Base-by-base conservation (phyloP, 495 filamentous ascomycete species). In the Opeltia flavorubescens region DNA sequence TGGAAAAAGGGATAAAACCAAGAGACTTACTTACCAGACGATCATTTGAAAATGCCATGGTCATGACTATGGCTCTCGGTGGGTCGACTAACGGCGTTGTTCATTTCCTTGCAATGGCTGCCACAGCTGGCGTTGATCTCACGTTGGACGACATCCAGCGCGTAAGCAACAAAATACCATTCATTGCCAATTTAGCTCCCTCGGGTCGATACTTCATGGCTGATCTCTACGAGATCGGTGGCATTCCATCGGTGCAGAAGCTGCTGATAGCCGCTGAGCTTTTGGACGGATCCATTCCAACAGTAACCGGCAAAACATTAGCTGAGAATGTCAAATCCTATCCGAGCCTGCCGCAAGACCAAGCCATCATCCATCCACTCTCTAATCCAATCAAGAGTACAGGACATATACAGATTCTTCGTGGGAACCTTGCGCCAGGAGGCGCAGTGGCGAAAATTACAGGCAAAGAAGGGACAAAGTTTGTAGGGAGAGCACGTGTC, bases 381-480 rank as follows among this genome's bases (percentile, higher is more conserved):
- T 64, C 70, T 40, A 76, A 88, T 59, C 91, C 91, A 15, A 94
- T 95, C 68, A 95, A 95, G 62, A 40, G 67, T 1, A 85, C 81
- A 8, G 91, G 91, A 33, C 91, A 98, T 60, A 68, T 98, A 40
- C 86, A 91, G 57, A 84, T 98, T 41, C 74, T 98, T 8, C 74
- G 74, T 41, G 91, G 91, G 30, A 95, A 95, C 63, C 76, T 98
- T 30, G 84, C 89, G 2, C 91, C 91, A 1, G 83, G 82, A 28
- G 91, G 91, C 28, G 83, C 91, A 7, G 91, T 98, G 2, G 89
- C 91, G 50, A 98, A 98, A 68, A 98, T 98, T 61, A 98, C 91
- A 0, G 91, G 91, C 17, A 95, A 95, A 61, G 91, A 98, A 63
- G 91, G 91, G 4, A 68, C 81, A 12, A 62, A 62, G 5, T 98